phyloP scores from a whole-genome alignment of 179 eudicot genomes.

The Silene coronaria region DNA sequence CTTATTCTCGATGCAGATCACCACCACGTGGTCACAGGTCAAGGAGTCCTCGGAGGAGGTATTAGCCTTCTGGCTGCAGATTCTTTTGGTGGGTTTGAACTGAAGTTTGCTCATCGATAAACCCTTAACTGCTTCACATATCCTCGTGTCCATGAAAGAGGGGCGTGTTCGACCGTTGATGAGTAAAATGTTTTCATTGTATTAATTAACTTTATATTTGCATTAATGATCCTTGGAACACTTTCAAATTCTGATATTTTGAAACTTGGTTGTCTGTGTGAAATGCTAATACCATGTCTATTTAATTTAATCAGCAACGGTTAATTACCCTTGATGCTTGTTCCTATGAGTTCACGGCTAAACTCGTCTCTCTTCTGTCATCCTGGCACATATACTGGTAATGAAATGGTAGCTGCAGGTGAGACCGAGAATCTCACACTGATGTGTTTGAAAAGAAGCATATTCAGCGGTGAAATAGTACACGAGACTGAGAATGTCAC shows the following conservation, averaged over 20 bases:
- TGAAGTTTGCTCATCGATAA: slow-evolving; percentile 13
- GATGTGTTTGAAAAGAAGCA: too few species aligned
- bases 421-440: too few species aligned
- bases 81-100: slow-evolving; percentile 11
- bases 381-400: neutral
- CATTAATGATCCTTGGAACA: neutral
- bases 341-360: neutral
- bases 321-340: neutral
- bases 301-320: neutral
- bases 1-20: slow-evolving; percentile 38
- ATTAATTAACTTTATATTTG: slow-evolving; percentile 12
- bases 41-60: slow-evolving; percentile 75
- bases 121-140: neutral
- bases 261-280: neutral
- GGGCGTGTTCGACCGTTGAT: slow-evolving; percentile 3
- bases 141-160: slow-evolving; percentile 7
- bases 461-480: too few species aligned
- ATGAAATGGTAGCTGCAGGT: too few species aligned
- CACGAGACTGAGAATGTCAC: too few species aligned
- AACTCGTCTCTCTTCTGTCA: neutral
- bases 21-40: slow-evolving; percentile 67
- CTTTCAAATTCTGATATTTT: too few species aligned
- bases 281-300: neutral
- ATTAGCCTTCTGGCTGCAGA: slow-evolving; percentile 19
- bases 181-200: slow-evolving; percentile 10